Evolutionary conservation across 169 alveolate species (phyloP).

Genomic region (Plasmodium berghei): DNA sequence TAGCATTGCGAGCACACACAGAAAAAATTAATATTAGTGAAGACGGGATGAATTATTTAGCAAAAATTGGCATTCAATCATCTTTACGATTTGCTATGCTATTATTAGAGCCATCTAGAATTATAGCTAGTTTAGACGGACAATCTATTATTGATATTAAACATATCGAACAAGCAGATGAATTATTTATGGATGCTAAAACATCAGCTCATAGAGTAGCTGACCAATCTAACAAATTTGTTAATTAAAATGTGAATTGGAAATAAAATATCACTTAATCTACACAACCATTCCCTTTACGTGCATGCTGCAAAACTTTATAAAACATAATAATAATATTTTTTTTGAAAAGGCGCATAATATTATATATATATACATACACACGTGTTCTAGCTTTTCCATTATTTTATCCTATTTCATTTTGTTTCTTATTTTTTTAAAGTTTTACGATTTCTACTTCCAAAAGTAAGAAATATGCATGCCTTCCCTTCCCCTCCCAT

Average conservation of each 20-base stretch:
- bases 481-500: too few species aligned
- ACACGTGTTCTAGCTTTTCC: too few species aligned
- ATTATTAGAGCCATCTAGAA: conserved; percentile 97
- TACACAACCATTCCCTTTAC: too few species aligned
- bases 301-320: too few species aligned
- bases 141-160: conserved; percentile 90
- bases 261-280: too few species aligned
- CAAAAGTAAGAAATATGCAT: too few species aligned
- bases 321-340: too few species aligned
- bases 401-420: too few species aligned
- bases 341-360: too few species aligned
- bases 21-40: conserved; percentile 95
- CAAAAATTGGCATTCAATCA: conserved; percentile 97
- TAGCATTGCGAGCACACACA: conserved; percentile 97
- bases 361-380: too few species aligned
- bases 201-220: conserved; percentile 96
- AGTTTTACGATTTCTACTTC: too few species aligned
- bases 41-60: conserved; percentile 96
- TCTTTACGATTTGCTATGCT: conserved; percentile 96
- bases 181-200: conserved; percentile 97
- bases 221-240: conserved; percentile 93
- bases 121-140: conserved; percentile 95
- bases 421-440: too few species aligned
- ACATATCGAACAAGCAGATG: conserved; percentile 95
- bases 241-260: conserved; percentile 60